A percentile compares a stretch with the other conserved stretches of the same genome.
phyloP scores from a whole-genome alignment of 495 filamentous ascomycete genomes.

The Entonaema liquescens region DNA sequence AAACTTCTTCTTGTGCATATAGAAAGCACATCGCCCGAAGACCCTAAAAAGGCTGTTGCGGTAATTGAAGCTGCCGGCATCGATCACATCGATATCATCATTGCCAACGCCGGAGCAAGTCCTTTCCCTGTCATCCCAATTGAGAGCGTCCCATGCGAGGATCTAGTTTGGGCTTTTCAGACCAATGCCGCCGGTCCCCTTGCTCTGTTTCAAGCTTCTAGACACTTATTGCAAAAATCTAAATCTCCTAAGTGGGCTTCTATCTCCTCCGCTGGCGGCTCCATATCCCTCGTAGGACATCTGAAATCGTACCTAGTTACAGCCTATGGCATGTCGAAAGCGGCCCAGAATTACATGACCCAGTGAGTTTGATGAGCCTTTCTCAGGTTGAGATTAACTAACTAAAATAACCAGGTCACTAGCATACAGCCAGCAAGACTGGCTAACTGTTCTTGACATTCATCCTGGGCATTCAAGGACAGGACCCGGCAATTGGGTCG shows the following conservation, averaged over 20 bases:
- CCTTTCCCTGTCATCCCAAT: conserved; percentile 26
- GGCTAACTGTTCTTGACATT: no score
- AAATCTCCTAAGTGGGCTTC: conserved; percentile 49
- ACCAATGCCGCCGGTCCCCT: conserved; percentile 53
- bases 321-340: conserved; percentile 30
- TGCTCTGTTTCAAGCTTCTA: conserved; percentile 55
- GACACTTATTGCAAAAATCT: conserved; percentile 47
- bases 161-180: conserved; percentile 48
- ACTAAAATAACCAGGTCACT: no score
- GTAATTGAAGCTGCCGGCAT: conserved; percentile 45
- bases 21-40: conserved; percentile 48
- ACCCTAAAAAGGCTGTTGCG: conserved; percentile 43
- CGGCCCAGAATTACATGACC: conserved; percentile 14
- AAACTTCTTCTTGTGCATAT: conserved; percentile 53
- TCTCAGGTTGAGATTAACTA: no score
- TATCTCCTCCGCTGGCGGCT: conserved; percentile 47
- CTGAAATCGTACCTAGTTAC: conserved; percentile 28
- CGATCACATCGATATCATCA: conserved; percentile 55
- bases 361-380: conserved; percentile 9
- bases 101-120: conserved; percentile 57
- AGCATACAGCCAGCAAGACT: no score
- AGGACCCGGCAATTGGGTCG: no score
- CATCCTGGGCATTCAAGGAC: no score
- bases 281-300: conserved; percentile 40
- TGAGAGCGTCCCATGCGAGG: conserved; percentile 36